A percentile compares a stretch with the other conserved stretches of the same genome.
Conservation (phyloP, 148 eudicot genomes). For the Dysphania ambrosioides region DNA sequence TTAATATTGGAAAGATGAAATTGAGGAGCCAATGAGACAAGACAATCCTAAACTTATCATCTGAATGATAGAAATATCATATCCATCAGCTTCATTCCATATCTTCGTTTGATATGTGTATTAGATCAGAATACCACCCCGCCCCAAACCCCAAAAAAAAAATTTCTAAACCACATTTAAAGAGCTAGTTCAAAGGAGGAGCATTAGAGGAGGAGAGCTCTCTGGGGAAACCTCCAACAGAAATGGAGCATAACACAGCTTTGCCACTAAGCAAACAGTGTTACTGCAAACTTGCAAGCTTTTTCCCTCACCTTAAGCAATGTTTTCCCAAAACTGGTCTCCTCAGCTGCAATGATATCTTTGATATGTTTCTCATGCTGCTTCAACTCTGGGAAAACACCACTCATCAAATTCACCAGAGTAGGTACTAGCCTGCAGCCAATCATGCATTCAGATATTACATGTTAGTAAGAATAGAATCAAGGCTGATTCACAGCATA, state of each 20-base stretch:
- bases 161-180: no score
- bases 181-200: background rate
- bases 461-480: background rate
- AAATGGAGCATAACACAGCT: background rate
- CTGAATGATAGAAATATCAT: background rate
- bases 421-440: constrained; percentile 70
- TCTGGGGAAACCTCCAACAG: background rate
- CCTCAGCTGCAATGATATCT: constrained; percentile 78
- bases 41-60: background rate
- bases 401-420: constrained; percentile 75
- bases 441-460: constrained; percentile 16
- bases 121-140: no score
- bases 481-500: background rate
- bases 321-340: constrained; percentile 85
- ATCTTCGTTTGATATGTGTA: background rate
- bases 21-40: no score
- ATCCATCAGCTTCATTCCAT: background rate
- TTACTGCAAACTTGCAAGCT: background rate
- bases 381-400: constrained; percentile 82
- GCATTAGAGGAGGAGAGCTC: background rate
- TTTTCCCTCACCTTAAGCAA: constrained; percentile 58
- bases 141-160: no score
- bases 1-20: background rate
- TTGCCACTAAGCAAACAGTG: background rate
- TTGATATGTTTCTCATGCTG: constrained; percentile 60